These are phyloP conservation scores for Scolecobasidium constrictum DNA, from an alignment of 2,329 filamentous ascomycete genomes.

Conservation along the genomic window DNA sequence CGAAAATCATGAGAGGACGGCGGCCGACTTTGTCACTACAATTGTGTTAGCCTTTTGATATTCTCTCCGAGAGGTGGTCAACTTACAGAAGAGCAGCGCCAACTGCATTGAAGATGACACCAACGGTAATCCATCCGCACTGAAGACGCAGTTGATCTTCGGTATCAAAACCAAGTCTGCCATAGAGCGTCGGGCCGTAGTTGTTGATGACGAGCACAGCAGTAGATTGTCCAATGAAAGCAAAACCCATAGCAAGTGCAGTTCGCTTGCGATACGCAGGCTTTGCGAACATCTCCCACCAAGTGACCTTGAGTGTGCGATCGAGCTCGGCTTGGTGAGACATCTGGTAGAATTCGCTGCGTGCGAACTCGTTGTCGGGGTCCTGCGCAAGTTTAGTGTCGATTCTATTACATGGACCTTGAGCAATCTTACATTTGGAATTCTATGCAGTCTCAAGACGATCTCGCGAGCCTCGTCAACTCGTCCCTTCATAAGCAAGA, in stretches of 20 bases:
- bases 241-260: slow-evolving; percentile 15
- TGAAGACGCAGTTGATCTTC: slow-evolving; percentile 16
- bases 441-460: slow-evolving; percentile 12
- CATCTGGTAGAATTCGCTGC: slow-evolving; percentile 20
- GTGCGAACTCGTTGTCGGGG: slow-evolving; percentile 15
- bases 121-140: slow-evolving; percentile 19
- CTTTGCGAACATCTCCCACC: slow-evolving; percentile 16
- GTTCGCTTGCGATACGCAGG: slow-evolving; percentile 16
- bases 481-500: slow-evolving; percentile 41
- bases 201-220: slow-evolving; percentile 17
- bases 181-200: slow-evolving; percentile 18
- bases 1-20: slow-evolving; percentile 14
- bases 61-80: neutral
- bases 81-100: slow-evolving; percentile 6
- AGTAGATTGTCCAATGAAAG: slow-evolving; percentile 17
- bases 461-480: slow-evolving; percentile 31
- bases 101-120: slow-evolving; percentile 16
- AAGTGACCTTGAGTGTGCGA: slow-evolving; percentile 13
- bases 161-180: slow-evolving; percentile 15
- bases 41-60: neutral
- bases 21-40: slow-evolving; percentile 7
- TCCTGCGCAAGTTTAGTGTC: no score
- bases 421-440: slow-evolving; percentile 13
- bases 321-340: slow-evolving; percentile 17
- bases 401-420: slow-evolving; percentile 13